Base-by-base conservation (phyloP, 1,284 basidiomycete genomes). In the Puccinia polysora region DNA sequence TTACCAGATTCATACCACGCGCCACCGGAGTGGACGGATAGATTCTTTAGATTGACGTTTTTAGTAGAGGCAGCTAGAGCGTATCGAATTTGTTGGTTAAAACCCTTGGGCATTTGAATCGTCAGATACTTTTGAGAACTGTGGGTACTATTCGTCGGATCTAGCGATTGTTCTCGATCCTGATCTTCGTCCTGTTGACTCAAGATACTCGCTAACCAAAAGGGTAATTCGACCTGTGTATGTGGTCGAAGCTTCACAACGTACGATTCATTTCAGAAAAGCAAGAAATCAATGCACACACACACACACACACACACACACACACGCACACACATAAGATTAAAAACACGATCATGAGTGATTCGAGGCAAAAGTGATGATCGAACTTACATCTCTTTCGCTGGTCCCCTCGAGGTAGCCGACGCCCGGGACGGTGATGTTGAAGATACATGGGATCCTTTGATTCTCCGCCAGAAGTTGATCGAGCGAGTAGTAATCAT, bases 391-490 rank as follows among this genome's bases (percentile, higher is more conserved):
- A 72, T 79, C 77, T 43, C 75, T 74, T 49, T 79, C 77, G 40
- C 75, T 64, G n/a, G 75, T 73, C 12, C 78, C 78, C 53, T 78
- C 78, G n/a, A 79, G 64, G 63, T 79, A 75, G 0, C 78, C 78
- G 8, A 76, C 63, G 47, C 77, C 76, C 14, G 77, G 77, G 15
- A 79, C 68, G 47, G 75, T 74, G 58, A 75, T 64, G 36, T 73
- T 60, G 53, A 78, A 75, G 32, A 73, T 77, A 65, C 77, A 77
- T 14, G 78, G 78, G 8, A 79, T 73, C 43, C 75, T 75, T 76
- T 79, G 76, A 1, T 59, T 70, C 53, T 70, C 68, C n/a, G 68
- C 68, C 23, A 70, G 25, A 10, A 70, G 58, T 34, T 60, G 55
- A 38, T 70, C 68, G 6, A 70, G 34, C 25, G 68, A 70, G 50